Conservation (phyloP, 2,329 filamentous ascomycete genomes). For the Fusarium solani-melongenae region DNA sequence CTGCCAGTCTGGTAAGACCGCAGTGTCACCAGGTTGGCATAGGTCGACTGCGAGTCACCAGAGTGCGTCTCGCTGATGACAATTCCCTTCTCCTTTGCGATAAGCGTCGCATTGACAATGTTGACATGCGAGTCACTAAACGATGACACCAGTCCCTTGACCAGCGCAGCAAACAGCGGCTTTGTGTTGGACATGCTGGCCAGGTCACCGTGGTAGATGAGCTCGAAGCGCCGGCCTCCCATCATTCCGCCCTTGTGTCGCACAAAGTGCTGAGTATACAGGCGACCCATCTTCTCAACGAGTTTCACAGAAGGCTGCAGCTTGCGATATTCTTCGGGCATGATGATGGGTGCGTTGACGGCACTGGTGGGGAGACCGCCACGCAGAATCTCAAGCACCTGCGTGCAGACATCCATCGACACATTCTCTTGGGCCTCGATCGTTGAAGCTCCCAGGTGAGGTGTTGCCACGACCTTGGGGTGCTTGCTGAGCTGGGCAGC, state of each 20-base stretch:
- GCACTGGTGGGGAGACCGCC: slow-evolving; percentile 80
- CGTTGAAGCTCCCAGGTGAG: slow-evolving; percentile 83
- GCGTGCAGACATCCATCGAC: slow-evolving; percentile 83
- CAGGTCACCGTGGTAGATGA: slow-evolving; percentile 81
- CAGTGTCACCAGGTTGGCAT: slow-evolving; percentile 77
- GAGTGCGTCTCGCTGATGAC: slow-evolving; percentile 79
- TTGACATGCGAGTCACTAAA: slow-evolving; percentile 79
- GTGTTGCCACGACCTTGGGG: slow-evolving; percentile 79
- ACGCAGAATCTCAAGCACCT: slow-evolving; percentile 78
- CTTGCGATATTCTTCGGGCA: slow-evolving; percentile 82
- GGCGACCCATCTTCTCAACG: slow-evolving; percentile 80
- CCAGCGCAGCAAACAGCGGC: slow-evolving; percentile 80
- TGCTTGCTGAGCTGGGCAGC: slow-evolving; percentile 74
- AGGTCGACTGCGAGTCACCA: slow-evolving; percentile 71
- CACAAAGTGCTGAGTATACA: slow-evolving; percentile 82
- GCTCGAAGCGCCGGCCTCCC: slow-evolving; percentile 77
- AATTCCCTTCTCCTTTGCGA: slow-evolving; percentile 82
- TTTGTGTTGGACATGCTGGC: slow-evolving; percentile 78
- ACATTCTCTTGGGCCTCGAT: slow-evolving; percentile 88
- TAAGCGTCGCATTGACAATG: slow-evolving; percentile 82
- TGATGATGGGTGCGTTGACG: slow-evolving; percentile 84
- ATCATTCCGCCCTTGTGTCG: slow-evolving; percentile 55
- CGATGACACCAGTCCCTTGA: slow-evolving; percentile 78
- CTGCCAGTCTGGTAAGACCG: slow-evolving; percentile 59
- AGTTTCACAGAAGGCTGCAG: slow-evolving; percentile 81